Base-by-base conservation (phyloP, 345 rosid genomes). In the Tarenaya hassleriana region DNA sequence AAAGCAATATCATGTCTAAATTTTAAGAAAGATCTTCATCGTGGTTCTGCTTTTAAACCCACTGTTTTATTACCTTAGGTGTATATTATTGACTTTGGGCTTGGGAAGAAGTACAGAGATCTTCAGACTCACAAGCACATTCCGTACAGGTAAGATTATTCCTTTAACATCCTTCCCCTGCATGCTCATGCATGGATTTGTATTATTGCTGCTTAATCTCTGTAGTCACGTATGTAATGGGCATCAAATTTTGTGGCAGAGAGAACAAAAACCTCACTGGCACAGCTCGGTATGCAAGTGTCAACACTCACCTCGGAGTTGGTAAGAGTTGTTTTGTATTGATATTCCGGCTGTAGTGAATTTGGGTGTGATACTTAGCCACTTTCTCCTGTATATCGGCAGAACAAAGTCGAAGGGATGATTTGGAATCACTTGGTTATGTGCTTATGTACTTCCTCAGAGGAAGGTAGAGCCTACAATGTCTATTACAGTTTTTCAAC, bases 381-480 rank as follows among this genome's bases (percentile, higher is more conserved):
- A 8, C 50, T 19, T 44, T 50, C 48, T 51, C 31, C 3, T 54
- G 34, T 48, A 55, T 50, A 27, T 39, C 60, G 56, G 44, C 77
- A 86, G 95, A 86, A 69, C 95, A 86, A 80, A 86, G 95, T 71
- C 73, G 95, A 48, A 76, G 95, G 75, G 95, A 85, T 80, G 95
- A 86, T 83, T 66, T 86, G 60, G 95, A 85, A 69, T 86, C 95
- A 46, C 82, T 86, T 64, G 95, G 95, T 68, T 86, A 86, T 41
- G 88, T 86, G 52, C 91, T 86, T 53, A 80, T 85, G 95, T n/a
- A n/a, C n/a, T n/a, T n/a, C n/a, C n/a, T n/a, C n/a, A n/a, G n/a
- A n/a, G n/a, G n/a, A n/a, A n/a, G 95, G 95, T 86, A 41, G 60
- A 51, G 48, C 64, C 42, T 54, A 7, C 34, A 40, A 48, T 44